Base-by-base conservation (phyloP, 345 rosid genomes). In the Physaria fendleri region DNA sequence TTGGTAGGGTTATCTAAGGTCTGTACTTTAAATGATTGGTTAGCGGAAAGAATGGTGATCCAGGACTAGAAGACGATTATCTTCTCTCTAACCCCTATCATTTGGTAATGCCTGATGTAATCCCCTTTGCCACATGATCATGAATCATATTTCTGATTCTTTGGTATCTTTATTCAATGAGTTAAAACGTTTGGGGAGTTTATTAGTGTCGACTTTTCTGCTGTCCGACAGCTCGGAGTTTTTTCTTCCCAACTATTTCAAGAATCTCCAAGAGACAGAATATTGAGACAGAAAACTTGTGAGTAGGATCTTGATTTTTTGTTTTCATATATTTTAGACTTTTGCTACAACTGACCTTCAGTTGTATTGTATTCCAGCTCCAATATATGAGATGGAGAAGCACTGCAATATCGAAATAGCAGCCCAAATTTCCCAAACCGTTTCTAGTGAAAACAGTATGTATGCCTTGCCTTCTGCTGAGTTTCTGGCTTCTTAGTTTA, bases 161-260 rank as follows among this genome's bases (percentile, higher is more conserved):
- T 45, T 6, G 14, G 15, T 33, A 10, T 32, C 53, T 52, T 54
- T n/a, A 22, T 45, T 55, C 8, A 17, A 16, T 43, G 28, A 14
- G 7, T 45, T 55, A 2, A 46, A 17, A 11, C 29, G 12, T 37
- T 13, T 66, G 43, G 40, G 1, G 38, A 50, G 47, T 46, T 71
- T 15, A 59, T 8, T 28, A 24, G 32, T 46, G 17, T 62, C 21
- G 27, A 23, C 34, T 21, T 20, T 52, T 38, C 24, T 71, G 27
- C 28, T 46, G 40, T 73, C 59, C 48, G 66, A 74, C 85, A 93
- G 99, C 99, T 93, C 16, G 99, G 99, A 67, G 91, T 89, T 16
- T 89, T 93, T 78, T 93, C 95, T 44, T 85, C 99, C 59, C 97
- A 89, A 63, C 95, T 93, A 32, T 83, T 93, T 74, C 97, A 89